Evolutionary conservation across 768 basidiomycete genomes (phyloP).

Genomic region (Austroboletus eburneus): DNA sequence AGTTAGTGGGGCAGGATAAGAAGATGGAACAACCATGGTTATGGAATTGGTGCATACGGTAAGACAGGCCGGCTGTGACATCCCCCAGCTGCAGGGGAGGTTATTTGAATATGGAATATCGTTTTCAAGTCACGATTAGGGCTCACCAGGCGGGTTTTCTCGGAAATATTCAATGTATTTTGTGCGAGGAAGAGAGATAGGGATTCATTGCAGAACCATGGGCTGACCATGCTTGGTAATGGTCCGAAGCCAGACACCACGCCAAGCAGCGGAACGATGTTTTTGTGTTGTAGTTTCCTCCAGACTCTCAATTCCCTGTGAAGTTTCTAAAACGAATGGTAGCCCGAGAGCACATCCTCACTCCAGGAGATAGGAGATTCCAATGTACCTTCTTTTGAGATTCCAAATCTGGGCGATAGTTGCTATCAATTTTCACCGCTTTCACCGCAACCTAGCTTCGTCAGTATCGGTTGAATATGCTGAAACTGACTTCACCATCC

Average conservation of each 20-base stretch:
- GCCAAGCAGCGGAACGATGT: slow-evolving; percentile 31
- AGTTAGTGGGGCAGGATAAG: not conserved
- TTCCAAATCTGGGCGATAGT: not conserved
- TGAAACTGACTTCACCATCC: too few relatives aligned
- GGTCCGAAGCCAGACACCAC: slow-evolving; percentile 28
- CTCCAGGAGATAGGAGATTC: too few relatives aligned
- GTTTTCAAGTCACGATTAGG: not conserved
- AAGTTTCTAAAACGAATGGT: slow-evolving; percentile 21
- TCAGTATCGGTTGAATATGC: not conserved
- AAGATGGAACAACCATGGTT: not conserved
- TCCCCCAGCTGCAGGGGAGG: slow-evolving; percentile 15
- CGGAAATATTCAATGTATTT: not conserved
- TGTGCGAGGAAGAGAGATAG: slow-evolving; percentile 20
- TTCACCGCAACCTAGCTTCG: slow-evolving; percentile 20
- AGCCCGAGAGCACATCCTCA: not conserved
- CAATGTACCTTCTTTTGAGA: slow-evolving; percentile 14
- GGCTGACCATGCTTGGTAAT: slow-evolving; percentile 30
- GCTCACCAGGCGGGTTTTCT: slow-evolving; percentile 14
- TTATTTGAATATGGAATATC: too few relatives aligned
- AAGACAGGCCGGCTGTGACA: slow-evolving; percentile 18
- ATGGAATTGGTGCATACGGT: too few relatives aligned
- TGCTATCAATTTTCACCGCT: slow-evolving; percentile 4
- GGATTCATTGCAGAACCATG: slow-evolving; percentile 29
- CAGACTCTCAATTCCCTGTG: slow-evolving; percentile 22
- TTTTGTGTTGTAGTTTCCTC: slow-evolving; percentile 10